Evolutionary conservation across 2,329 filamentous ascomycete genomes (phyloP).

Genomic region (Epichloe aotearoae): DNA sequence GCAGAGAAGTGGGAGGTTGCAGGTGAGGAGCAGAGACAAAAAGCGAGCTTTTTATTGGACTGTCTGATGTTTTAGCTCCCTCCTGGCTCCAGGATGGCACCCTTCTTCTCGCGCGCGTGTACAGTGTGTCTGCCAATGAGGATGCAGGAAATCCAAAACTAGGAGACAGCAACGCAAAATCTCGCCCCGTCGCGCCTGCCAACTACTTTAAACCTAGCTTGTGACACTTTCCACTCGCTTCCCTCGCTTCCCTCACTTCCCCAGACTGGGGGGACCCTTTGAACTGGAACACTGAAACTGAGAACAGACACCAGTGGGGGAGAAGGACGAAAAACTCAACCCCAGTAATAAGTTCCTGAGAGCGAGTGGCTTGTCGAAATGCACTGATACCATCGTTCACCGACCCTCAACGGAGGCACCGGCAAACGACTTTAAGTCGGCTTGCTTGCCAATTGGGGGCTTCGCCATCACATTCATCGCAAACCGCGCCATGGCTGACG

Average conservation of each 20-base stretch:
- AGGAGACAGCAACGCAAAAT: slow-evolving; percentile 1
- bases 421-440: background rate
- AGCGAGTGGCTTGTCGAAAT: background rate
- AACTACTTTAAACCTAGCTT: background rate
- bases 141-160: slow-evolving; percentile 1
- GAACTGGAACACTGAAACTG: background rate
- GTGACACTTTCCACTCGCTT: background rate
- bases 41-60: background rate
- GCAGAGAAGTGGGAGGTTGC: slow-evolving; percentile 1
- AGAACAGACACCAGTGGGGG: background rate
- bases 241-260: background rate
- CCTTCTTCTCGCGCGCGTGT: background rate
- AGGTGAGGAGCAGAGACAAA: slow-evolving; percentile 1
- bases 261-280: slow-evolving; percentile 4
- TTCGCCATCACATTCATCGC: background rate
- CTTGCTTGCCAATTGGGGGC: background rate
- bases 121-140: slow-evolving; percentile 4
- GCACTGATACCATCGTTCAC: background rate
- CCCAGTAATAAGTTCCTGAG: slow-evolving; percentile 1
- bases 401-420: background rate
- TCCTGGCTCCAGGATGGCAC: background rate
- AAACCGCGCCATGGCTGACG: background rate
- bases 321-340: background rate
- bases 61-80: background rate
- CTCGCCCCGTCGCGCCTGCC: slow-evolving; percentile 1